These are phyloP conservation scores for Phaeosphaeriaceae sp. DNA, from an alignment of 2,329 filamentous ascomycete species.

Conservation along the genomic window DNA sequence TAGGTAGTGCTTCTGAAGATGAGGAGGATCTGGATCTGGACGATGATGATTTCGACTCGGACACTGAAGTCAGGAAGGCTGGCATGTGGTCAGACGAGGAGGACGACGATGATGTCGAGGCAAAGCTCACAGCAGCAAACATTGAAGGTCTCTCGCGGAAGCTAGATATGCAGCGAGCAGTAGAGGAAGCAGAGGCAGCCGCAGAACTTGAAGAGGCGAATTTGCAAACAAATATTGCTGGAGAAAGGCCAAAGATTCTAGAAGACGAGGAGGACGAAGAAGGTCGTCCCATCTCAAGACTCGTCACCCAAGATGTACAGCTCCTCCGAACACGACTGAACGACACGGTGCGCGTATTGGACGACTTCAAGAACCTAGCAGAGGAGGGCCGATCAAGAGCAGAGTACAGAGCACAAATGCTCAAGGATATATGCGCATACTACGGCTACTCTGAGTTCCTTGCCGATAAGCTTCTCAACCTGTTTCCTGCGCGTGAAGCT, in stretches of 20 bases:
- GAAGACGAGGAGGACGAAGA: conserved; percentile 65
- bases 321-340: conserved; percentile 87
- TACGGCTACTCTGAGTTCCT: conserved; percentile 95
- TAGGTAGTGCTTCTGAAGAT: conserved; percentile 47
- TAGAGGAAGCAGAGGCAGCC: conserved; percentile 81
- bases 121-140: conserved; percentile 92
- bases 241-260: conserved; percentile 67
- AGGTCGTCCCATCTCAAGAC: conserved; percentile 61
- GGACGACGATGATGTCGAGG: conserved; percentile 87
- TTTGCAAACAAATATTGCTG: conserved; percentile 91
- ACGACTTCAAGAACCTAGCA: conserved; percentile 82
- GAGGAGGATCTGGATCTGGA: conserved; percentile 48
- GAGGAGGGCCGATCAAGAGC: conserved; percentile 81
- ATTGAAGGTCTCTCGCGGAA: conserved; percentile 90
- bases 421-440: conserved; percentile 94
- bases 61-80: conserved; percentile 54
- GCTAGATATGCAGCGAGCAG: conserved; percentile 76
- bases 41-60: conserved; percentile 64
- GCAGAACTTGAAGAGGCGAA: conserved; percentile 85
- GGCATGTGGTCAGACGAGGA: conserved; percentile 97
- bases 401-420: conserved; percentile 84
- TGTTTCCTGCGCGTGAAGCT: conserved; percentile 91
- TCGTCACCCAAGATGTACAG: conserved; percentile 84
- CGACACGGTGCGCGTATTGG: conserved; percentile 88
- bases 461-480: conserved; percentile 92